Evolutionary conservation across 192 early-diverging fungal genomes (phyloP).

Genomic region (Entrophospora sp.): DNA sequence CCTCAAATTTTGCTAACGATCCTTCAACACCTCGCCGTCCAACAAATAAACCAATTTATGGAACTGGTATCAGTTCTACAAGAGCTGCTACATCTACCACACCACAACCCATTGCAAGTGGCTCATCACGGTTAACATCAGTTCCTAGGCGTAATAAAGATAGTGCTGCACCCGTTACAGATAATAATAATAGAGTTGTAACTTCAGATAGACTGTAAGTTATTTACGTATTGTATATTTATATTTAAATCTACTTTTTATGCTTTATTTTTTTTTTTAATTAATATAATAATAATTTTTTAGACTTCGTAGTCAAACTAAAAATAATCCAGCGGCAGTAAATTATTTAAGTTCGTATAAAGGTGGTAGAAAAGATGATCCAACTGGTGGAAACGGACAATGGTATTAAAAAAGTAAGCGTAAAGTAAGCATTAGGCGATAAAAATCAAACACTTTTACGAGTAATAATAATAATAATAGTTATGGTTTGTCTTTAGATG

Average conservation of each 20-base stretch:
- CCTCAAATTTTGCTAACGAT: neutral
- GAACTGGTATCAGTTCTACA: slow-evolving; percentile 4
- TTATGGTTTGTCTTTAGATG: too few species aligned
- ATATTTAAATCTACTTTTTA: neutral
- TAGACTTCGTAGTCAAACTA: slow-evolving; percentile 20
- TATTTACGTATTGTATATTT: neutral
- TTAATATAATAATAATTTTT: neutral
- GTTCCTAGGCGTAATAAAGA: slow-evolving; percentile 15
- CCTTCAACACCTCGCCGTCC: slow-evolving; percentile 1
- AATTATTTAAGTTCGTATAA: slow-evolving; percentile 9
- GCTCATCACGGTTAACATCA: slow-evolving; percentile 14
- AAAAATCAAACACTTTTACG: too few species aligned
- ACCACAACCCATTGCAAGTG: neutral
- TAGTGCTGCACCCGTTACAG: neutral
- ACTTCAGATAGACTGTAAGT: slow-evolving; percentile 21
- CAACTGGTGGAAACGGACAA: neutral
- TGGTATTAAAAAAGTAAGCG: slow-evolving; percentile 20
- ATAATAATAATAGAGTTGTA: neutral
- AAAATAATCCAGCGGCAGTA: slow-evolving; percentile 1
- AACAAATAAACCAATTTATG: neutral
- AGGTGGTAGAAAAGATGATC: slow-evolving; percentile 14
- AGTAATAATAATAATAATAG: too few species aligned
- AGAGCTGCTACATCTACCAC: neutral
- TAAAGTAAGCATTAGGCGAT: too few species aligned
- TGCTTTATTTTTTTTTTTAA: neutral